phyloP scores from a whole-genome alignment of 257 asterid genomes.

The Primulina huaijiensis region DNA sequence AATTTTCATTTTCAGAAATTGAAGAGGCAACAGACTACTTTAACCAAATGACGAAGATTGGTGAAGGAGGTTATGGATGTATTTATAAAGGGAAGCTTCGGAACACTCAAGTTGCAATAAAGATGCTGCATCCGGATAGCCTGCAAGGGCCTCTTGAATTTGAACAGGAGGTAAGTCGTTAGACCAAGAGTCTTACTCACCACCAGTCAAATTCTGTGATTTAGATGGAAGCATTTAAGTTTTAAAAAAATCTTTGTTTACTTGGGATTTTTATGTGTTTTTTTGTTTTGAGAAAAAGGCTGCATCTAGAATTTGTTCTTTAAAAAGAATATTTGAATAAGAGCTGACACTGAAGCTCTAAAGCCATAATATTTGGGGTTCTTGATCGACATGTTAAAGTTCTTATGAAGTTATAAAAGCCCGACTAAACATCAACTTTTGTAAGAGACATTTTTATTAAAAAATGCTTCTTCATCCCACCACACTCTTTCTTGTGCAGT shows the following conservation, averaged over 20 bases:
- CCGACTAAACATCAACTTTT: too few relatives aligned
- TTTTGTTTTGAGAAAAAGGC: not conserved
- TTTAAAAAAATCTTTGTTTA: too few relatives aligned
- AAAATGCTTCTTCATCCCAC: too few relatives aligned
- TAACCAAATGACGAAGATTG: conserved; percentile 60
- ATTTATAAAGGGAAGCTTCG: conserved; percentile 70
- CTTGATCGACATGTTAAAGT: too few relatives aligned
- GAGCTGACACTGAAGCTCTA: too few relatives aligned
- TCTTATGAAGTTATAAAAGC: too few relatives aligned
- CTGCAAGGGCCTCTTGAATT: conserved; percentile 75
- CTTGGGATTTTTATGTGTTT: not conserved
- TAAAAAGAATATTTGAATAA: too few relatives aligned
- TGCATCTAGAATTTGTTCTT: not conserved
- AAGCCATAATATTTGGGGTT: too few relatives aligned
- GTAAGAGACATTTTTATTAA: too few relatives aligned
- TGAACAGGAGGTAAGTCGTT: conserved; percentile 72
- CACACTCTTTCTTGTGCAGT: too few relatives aligned
- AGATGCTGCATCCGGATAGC: conserved; percentile 66
- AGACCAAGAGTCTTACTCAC: not conserved
- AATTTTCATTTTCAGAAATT: conserved; percentile 66
- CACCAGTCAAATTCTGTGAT: conserved; percentile 4
- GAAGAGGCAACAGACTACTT: conserved; percentile 70
- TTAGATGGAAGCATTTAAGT: not conserved
- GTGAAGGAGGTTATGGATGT: conserved; percentile 87
- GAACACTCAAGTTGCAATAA: conserved; percentile 79